A percentile compares a stretch with the other conserved stretches of the same genome.
phyloP scores from a whole-genome alignment of 345 rosid genomes.

The Eucalyptus sideroxylon region DNA sequence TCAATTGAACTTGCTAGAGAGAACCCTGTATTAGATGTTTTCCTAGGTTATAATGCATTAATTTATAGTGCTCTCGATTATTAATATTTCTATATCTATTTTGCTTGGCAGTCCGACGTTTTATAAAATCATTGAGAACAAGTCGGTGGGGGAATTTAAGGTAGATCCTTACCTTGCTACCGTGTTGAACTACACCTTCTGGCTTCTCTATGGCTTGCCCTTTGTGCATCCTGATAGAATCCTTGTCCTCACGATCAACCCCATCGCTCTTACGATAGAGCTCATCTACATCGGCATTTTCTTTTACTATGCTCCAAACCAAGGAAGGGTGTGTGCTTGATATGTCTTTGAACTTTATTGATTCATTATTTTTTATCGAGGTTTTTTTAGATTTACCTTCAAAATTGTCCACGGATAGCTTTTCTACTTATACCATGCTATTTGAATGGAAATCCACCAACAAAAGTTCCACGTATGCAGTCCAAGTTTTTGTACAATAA shows the following conservation, averaged over 20 bases:
- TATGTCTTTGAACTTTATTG: background rate
- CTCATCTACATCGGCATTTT: slow-evolving; percentile 13
- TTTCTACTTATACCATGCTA: no score
- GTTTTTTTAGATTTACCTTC: background rate
- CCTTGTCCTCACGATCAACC: slow-evolving; percentile 27
- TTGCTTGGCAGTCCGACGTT: slow-evolving; percentile 27
- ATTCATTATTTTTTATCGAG: no score
- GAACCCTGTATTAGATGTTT: no score
- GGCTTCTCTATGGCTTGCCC: slow-evolving; percentile 34
- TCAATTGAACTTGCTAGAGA: no score
- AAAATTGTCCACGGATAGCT: background rate
- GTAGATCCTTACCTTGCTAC: slow-evolving; percentile 27
- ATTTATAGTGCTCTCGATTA: background rate
- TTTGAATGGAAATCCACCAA: no score
- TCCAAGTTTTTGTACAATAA: background rate
- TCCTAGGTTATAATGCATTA: background rate
- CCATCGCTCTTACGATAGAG: slow-evolving; percentile 13
- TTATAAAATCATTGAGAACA: slow-evolving; percentile 12
- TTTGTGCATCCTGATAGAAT: slow-evolving; percentile 20
- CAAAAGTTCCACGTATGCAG: background rate
- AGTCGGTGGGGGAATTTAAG: slow-evolving; percentile 25
- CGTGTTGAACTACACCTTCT: slow-evolving; percentile 17
- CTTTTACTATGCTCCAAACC: background rate
- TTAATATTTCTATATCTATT: background rate
- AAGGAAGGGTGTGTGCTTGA: background rate